Evolutionary conservation across 345 rosid species (phyloP).

Genomic region (Psidium guajava): DNA sequence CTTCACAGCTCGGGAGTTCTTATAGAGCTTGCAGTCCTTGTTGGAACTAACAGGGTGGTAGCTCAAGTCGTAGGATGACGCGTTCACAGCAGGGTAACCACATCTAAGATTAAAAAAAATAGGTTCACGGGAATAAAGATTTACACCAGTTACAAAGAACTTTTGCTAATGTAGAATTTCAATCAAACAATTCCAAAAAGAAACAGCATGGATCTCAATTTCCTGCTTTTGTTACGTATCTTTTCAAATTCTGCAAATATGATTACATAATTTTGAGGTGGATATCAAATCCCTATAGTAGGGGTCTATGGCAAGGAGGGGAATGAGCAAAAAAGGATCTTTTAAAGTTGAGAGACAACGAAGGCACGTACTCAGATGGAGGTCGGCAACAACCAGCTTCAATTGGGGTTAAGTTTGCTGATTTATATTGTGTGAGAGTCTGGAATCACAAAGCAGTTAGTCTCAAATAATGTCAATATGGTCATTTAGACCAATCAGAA

Average conservation of each 20-base stretch:
- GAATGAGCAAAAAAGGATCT: background rate
- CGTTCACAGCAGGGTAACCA: slow-evolving; percentile 75
- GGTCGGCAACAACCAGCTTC: slow-evolving; percentile 97
- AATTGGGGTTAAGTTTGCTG: slow-evolving; percentile 63
- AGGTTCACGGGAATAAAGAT: background rate
- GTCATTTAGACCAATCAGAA: background rate
- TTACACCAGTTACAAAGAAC: background rate
- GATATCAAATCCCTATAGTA: background rate
- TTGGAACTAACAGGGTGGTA: slow-evolving; percentile 75
- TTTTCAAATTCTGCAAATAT: background rate
- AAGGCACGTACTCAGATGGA: slow-evolving; percentile 62
- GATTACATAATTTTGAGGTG: background rate
- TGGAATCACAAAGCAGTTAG: slow-evolving; percentile 13
- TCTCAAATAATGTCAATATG: slow-evolving; percentile 3
- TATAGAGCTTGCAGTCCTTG: slow-evolving; percentile 80
- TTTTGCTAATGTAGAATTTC: background rate
- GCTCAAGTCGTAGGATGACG: slow-evolving; percentile 75
- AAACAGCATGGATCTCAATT: background rate
- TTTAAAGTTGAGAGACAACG: background rate
- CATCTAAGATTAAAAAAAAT: slow-evolving; percentile 33
- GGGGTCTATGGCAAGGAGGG: background rate
- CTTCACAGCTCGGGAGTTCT: slow-evolving; percentile 48
- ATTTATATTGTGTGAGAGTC: slow-evolving; percentile 59
- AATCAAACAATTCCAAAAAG: background rate
- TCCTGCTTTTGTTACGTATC: background rate